phyloP scores from a whole-genome alignment of 768 basidiomycete genomes.

The Daedaleopsis nitida region DNA sequence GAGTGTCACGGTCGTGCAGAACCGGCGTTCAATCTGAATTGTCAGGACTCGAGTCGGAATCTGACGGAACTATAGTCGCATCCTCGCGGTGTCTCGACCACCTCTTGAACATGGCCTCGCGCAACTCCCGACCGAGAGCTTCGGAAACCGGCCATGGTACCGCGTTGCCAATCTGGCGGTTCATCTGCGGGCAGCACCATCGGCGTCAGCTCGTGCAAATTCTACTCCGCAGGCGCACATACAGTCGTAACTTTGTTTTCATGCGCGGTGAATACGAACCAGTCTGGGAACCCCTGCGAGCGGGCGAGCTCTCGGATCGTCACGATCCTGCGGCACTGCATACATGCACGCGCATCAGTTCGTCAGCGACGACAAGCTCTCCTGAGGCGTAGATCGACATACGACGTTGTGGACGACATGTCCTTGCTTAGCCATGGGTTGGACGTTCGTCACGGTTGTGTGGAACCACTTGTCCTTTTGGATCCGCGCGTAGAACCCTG shows the following conservation, averaged over 20 bases:
- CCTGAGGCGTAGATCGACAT: neutral
- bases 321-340: slow-evolving; percentile 67
- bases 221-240: slow-evolving; percentile 22
- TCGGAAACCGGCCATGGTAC: slow-evolving; percentile 66
- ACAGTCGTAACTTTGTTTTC: slow-evolving; percentile 62
- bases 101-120: slow-evolving; percentile 49
- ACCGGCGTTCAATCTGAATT: too few relatives aligned
- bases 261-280: slow-evolving; percentile 61
- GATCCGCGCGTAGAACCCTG: slow-evolving; percentile 60
- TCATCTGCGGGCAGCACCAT: slow-evolving; percentile 51
- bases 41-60: neutral
- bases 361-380: neutral
- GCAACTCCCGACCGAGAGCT: slow-evolving; percentile 68
- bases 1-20: too few relatives aligned
- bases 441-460: slow-evolving; percentile 78
- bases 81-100: slow-evolving; percentile 47
- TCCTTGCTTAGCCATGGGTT: slow-evolving; percentile 78
- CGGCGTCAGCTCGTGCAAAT: neutral
- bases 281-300: slow-evolving; percentile 82
- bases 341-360: neutral
- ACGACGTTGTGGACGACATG: slow-evolving; percentile 67
- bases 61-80: slow-evolving; percentile 34
- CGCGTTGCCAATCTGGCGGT: slow-evolving; percentile 81
- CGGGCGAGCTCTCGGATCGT: slow-evolving; percentile 78
- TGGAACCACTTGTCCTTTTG: slow-evolving; percentile 58